Conservation (phyloP, 1,284 basidiomycete species). For the Sutorius eximius region DNA sequence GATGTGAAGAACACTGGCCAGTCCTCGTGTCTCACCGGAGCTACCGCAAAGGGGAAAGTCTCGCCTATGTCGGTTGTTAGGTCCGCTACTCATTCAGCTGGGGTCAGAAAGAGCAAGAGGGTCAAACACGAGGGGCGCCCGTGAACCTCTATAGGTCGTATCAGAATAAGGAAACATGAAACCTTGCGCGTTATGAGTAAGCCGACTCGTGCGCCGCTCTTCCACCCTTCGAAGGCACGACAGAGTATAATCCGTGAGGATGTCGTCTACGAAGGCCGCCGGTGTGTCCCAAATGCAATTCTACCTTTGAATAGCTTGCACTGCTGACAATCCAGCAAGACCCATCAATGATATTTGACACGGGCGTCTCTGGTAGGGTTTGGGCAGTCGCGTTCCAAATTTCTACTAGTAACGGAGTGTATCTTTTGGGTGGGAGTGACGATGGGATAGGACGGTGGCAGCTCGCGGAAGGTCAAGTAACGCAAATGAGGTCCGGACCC, state of each 20-base stretch:
- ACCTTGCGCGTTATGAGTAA: neutral
- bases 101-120: too few species aligned
- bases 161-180: neutral
- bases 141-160: neutral
- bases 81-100: too few species aligned
- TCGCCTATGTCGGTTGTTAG: neutral
- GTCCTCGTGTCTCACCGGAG: too few species aligned
- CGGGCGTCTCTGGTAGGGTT: neutral
- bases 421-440: neutral
- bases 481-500: neutral
- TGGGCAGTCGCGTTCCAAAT: neutral
- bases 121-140: neutral
- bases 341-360: neutral
- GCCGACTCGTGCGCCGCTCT: neutral
- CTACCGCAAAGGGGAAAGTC: neutral
- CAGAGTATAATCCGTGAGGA: neutral
- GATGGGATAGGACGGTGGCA: neutral
- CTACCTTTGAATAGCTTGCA: neutral
- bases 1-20: neutral
- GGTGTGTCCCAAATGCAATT: neutral
- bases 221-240: neutral
- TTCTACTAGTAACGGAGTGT: too few species aligned
- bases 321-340: neutral
- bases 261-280: neutral
- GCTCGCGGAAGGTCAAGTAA: neutral